Evolutionary conservation across 2,329 filamentous ascomycete species (phyloP).

Genomic region (Raffaelea deltoideospora): DNA sequence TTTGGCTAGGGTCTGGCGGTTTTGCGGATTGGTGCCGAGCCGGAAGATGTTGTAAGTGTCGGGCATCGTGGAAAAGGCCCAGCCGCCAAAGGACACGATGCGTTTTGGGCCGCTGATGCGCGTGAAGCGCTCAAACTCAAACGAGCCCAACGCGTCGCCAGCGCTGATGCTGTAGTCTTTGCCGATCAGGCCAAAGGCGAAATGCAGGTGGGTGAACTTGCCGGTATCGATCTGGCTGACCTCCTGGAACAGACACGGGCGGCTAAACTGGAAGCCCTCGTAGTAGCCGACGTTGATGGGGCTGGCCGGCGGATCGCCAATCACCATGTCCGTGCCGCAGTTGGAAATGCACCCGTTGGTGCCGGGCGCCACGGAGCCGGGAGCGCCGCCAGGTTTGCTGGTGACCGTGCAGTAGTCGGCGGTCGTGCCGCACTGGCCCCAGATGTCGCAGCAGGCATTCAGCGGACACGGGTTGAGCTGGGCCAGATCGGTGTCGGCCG

Average conservation of each 20-base stretch:
- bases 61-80: conserved; percentile 23
- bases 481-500: conserved; percentile 4
- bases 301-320: not conserved
- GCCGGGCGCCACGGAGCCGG: conserved; percentile 18
- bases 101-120: conserved; percentile 10
- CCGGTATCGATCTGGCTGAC: conserved; percentile 10
- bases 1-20: conserved; percentile 4
- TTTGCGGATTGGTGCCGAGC: conserved; percentile 4
- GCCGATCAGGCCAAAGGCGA: conserved; percentile 16
- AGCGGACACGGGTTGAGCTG: conserved; percentile 15
- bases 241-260: conserved; percentile 17
- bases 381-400: not conserved
- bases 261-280: conserved; percentile 17
- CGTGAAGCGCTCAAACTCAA: conserved; percentile 17
- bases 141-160: conserved; percentile 4
- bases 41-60: conserved; percentile 22
- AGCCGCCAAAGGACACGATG: conserved; percentile 29
- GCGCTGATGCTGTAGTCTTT: conserved; percentile 10
- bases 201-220: conserved; percentile 17
- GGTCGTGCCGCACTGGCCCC: conserved; percentile 29
- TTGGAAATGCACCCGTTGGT: conserved; percentile 24
- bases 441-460: conserved; percentile 18
- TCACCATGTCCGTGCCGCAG: conserved; percentile 21
- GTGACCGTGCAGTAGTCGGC: conserved; percentile 23
- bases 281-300: conserved; percentile 18